phyloP scores from a whole-genome alignment of 1,284 basidiomycete genomes.

The Agroathelia rolfsii region DNA sequence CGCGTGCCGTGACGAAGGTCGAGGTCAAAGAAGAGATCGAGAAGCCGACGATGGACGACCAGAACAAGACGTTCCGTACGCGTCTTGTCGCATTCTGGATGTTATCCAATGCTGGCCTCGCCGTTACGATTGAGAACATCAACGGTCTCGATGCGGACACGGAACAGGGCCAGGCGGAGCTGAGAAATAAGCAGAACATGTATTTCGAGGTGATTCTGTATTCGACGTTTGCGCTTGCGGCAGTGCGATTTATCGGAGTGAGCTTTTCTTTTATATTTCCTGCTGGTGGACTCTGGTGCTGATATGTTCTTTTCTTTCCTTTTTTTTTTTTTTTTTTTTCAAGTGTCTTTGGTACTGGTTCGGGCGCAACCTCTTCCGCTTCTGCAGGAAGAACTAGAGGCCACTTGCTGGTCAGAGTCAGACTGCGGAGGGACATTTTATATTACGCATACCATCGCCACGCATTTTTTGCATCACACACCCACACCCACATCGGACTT shows the following conservation, averaged over 20 bases:
- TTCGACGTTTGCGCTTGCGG: slow-evolving; percentile 77
- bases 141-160: slow-evolving; percentile 59
- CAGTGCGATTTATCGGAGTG: slow-evolving; percentile 78
- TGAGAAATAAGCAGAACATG: slow-evolving; percentile 57
- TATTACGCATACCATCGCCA: slow-evolving; percentile 15
- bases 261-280: slow-evolving; percentile 18
- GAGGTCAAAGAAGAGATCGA: slow-evolving; percentile 61
- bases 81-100: slow-evolving; percentile 83
- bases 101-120: slow-evolving; percentile 70
- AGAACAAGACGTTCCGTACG: slow-evolving; percentile 92
- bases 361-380: slow-evolving; percentile 74
- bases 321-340: slow-evolving; percentile 42
- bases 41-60: slow-evolving; percentile 83
- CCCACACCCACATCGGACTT: too few species aligned
- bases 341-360: slow-evolving; percentile 79
- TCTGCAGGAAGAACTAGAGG: slow-evolving; percentile 61
- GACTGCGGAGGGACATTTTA: slow-evolving; percentile 17
- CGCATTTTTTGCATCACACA: slow-evolving; percentile 13
- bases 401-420: slow-evolving; percentile 10
- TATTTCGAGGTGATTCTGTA: slow-evolving; percentile 85
- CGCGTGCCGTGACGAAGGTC: slow-evolving; percentile 81
- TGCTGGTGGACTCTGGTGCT: slow-evolving; percentile 10
- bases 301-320: slow-evolving; percentile 21
- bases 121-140: slow-evolving; percentile 77
- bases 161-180: slow-evolving; percentile 30